Evolutionary conservation across 2,329 filamentous ascomycete genomes (phyloP), one percentile per base, ranked within the genome.

Genomic region (Trichophyton benhamiae): DNA sequence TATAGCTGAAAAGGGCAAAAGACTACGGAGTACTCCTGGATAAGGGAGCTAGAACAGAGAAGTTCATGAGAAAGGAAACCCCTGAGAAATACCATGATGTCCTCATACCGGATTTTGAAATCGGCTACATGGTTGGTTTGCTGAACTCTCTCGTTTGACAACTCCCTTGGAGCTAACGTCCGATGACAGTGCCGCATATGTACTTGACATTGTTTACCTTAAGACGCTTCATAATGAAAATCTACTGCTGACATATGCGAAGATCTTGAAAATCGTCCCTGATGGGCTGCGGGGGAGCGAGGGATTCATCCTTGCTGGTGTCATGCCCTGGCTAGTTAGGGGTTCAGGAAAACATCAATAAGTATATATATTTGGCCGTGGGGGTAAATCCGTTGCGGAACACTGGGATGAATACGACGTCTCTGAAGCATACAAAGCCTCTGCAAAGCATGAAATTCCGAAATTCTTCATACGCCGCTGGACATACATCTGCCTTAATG

Each of bases 51-150:
- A 72, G 67, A 68, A 76, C 76, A 65, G 65, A 82, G 41, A 64
- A 65, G 22, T 74, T 78, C 53, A 77, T 83, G 73, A 77, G 75
- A 59, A 67, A 70, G 7, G 75, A 69, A 0, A 79, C 79, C 0
- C 83, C 84, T 0, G 73, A 78, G 49, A 81, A 83, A 68, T 86
- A 85, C 62, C 80, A 82, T 64, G 78, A 83, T 38, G 74, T 83
- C 8, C 68, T 86, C 41, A 82, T 83, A 2, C 84, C 84, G 1
- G 78, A 85, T 49, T 86, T 83, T 60, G 78, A 80, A 55, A 71
- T 85, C 15, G 82, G 82, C 0, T 86, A 83, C 72, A 86, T 85
- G 61, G 66, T 66, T 30, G n/a, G 60, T 55, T 27, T 20, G 42
- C 44, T 17, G 52, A 33, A 48, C 30, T 9, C 27, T 17, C 46